Conservation (phyloP, 441 rosid genomes). For the Aleurites moluccanus region DNA sequence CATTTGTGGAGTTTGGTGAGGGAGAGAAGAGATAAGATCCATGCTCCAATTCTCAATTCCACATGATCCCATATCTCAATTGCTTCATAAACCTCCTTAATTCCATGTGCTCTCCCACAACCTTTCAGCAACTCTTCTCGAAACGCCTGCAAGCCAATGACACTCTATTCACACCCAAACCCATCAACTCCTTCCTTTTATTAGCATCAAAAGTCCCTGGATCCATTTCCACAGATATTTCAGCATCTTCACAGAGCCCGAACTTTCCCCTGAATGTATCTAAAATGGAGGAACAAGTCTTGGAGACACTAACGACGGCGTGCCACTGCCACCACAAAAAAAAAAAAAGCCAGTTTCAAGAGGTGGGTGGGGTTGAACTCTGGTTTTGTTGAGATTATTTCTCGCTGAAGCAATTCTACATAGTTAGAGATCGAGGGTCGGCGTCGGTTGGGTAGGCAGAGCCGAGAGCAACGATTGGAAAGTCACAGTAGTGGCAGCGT, state of each 20-base stretch:
- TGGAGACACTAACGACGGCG: slow-evolving; percentile 93
- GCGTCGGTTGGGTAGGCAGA: slow-evolving; percentile 43
- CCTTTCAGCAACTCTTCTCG: slow-evolving; percentile 79
- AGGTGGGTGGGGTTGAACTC: slow-evolving; percentile 41
- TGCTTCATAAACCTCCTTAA: slow-evolving; percentile 68
- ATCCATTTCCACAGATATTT: slow-evolving; percentile 97
- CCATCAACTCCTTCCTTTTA: slow-evolving; percentile 55
- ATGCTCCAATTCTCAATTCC: slow-evolving; percentile 88
- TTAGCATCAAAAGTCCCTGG: slow-evolving; percentile 78
- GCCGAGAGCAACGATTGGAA: slow-evolving; percentile 86
- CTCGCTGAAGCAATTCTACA: slow-evolving; percentile 55
- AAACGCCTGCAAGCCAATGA: slow-evolving; percentile 90
- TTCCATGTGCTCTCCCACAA: slow-evolving; percentile 94
- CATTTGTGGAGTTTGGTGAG: slow-evolving; percentile 76
- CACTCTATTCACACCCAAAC: slow-evolving; percentile 83
- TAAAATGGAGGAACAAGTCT: slow-evolving; percentile 58
- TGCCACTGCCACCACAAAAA: slow-evolving; percentile 97
- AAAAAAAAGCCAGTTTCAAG: slow-evolving; percentile 84
- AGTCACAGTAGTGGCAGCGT: slow-evolving; percentile 94
- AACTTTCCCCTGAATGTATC: slow-evolving; percentile 56
- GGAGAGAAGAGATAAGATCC: slow-evolving; percentile 93
- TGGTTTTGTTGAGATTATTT: slow-evolving; percentile 59
- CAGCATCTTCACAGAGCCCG: slow-evolving; percentile 60
- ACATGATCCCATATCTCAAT: slow-evolving; percentile 59
- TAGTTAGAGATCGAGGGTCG: slow-evolving; percentile 80